Evolutionary conservation across 2,329 filamentous ascomycete species (phyloP), one percentile per base, ranked within the genome.

Genomic region (Hypoxylon sp.): DNA sequence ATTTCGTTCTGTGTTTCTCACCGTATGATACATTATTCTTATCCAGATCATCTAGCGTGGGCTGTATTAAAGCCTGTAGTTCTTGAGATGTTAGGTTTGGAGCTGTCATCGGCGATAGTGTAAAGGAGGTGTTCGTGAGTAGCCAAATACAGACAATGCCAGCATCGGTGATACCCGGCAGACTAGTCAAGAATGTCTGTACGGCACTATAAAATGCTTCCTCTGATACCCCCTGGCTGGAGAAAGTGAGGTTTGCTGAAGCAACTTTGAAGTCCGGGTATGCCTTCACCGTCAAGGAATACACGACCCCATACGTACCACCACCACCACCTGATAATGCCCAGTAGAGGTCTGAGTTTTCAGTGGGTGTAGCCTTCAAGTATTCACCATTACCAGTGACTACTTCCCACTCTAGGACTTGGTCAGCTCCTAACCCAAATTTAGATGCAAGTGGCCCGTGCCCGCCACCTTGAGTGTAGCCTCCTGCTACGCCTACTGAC

Each of bases 281-380:
- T 1, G 84, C 81, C 66, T 84, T 85, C 43, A 84, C 79, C 0
- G 85, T 89, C 75, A 89, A 80, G 1, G 84, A 86, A 14, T 83
- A 75, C 1, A 90, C 86, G 1, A 90, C 80, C 1, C 81, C 88
- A 69, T 85, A 91, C 30, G 82, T 89, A 14, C 87, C 86, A 9
- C 83, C 85, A 1, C 89, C 88, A 0, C 89, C 87, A 2, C 88
- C 88, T 45, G 81, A 81, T 0, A 90, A 76, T 1, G 89, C 89
- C 89, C 88, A 91, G 79, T 87, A 91, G 1, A 91, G 79, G 56
- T 90, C 88, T 0, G 79, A 63, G 68, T 90, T 86, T 32, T 83
- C 66, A 0, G 72, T 73, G 0, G 79, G 80, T 3, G 80, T 84
- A 0, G 86, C 87, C 1, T 76, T 82, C 1, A 89, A 67, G n/a